Base-by-base conservation (phyloP, 768 basidiomycete species). In the Russula brevipes region DNA sequence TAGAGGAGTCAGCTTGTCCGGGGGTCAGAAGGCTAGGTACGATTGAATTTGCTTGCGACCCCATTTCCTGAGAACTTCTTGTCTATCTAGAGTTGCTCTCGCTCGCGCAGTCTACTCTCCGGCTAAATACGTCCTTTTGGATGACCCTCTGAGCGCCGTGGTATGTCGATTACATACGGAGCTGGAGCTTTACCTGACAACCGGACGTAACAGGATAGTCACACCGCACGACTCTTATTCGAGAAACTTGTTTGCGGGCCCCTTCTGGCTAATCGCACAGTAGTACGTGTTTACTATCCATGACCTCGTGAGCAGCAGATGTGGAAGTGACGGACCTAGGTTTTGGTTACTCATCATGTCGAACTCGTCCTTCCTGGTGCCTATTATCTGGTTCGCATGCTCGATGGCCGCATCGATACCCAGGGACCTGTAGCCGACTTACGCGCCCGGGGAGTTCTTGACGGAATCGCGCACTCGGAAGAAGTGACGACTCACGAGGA, bases 141-240 rank as follows among this genome's bases (percentile, higher is more conserved):
- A 93, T 67, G 91, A 92, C 69, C 88, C 89, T 4, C 73, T 93
- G 41, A 90, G 89, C 66, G 90, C 90, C 3, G 89, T 93, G 52
- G 89, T 88, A 77, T 49, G 86, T 76, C 19, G 4, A 35, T 59
- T 62, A 51, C 68, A 72, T n/a, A 35, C 66, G 3, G 30, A 11
- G 5, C 19, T 33, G 5, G 59, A 35, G 0, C 39, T 12, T 2
- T 10, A 44, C n/a, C 56, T 58, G 14, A 45, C n/a, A 39, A 16
- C 57, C 24, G 35, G 8, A 51, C 64, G 24, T 50, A 53, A 60
- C 55, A 87, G 85, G 87, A 88, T 65, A 86, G 85, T 61, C 84
- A 87, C 69, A 88, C 86, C 0, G 78, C 86, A 7, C 80, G 85
- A 16, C 77, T 82, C 70, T 69, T 88, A 61, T 86, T 80, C 64